Evolutionary conservation across 768 basidiomycete species (phyloP).

Genomic region (Lactifluus echinatus): DNA sequence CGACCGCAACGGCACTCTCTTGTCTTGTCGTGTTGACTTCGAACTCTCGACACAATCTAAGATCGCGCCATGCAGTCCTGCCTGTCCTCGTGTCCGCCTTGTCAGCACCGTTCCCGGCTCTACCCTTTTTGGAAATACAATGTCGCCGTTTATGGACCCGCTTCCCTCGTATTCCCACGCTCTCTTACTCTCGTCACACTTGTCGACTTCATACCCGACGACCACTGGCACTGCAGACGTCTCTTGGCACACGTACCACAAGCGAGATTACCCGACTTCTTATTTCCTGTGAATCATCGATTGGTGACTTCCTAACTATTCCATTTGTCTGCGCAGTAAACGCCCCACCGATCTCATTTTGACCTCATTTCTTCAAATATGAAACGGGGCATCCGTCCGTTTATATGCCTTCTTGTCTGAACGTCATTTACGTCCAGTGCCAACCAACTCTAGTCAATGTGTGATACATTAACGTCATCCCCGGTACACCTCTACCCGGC

Average conservation of each 20-base stretch:
- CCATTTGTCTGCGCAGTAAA: neutral
- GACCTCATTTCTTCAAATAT: neutral
- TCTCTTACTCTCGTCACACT: neutral
- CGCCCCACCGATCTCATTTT: neutral
- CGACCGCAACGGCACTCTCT: too few species aligned
- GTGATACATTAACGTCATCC: slow-evolving; percentile 1
- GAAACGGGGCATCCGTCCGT: neutral
- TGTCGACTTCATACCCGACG: neutral
- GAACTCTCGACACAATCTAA: neutral
- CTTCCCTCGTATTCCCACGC: slow-evolving; percentile 1
- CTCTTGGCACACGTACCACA: neutral
- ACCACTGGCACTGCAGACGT: neutral
- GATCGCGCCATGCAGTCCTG: neutral
- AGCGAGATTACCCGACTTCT: neutral
- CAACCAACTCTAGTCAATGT: neutral
- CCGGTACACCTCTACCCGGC: neutral
- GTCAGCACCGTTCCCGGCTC: neutral
- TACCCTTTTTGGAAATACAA: slow-evolving; percentile 4
- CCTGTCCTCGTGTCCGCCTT: neutral
- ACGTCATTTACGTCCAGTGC: slow-evolving; percentile 1
- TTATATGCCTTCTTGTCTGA: neutral
- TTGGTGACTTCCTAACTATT: neutral
- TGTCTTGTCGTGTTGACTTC: too few species aligned
- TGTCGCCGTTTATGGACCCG: slow-evolving; percentile 7
- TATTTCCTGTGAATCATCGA: neutral